phyloP scores from a whole-genome alignment of 352 stramenopile genomes.

The Pythium apleroticum region DNA sequence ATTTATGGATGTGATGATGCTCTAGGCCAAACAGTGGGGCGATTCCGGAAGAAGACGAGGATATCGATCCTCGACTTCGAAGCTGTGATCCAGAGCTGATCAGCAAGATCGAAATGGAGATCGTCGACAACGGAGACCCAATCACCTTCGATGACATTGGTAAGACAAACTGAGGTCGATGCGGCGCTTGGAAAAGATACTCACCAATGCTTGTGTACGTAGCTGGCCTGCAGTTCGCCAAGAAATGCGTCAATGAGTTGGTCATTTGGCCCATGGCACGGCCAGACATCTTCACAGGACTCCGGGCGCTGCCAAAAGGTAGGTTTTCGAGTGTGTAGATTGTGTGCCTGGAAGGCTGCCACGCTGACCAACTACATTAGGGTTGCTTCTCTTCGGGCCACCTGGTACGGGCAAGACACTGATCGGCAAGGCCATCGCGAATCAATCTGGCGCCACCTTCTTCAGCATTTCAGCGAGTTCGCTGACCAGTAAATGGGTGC shows the following conservation, averaged over 20 bases:
- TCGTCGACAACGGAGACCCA: conserved; percentile 92
- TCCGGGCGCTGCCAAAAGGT: conserved; percentile 92
- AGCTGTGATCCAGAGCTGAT: conserved; percentile 95
- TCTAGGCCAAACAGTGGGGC: conserved; percentile 23
- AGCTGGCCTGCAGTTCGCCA: conserved; percentile 96
- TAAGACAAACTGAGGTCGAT: conserved; percentile 23
- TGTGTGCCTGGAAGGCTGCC: background rate
- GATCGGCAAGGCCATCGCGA: conserved; percentile 99
- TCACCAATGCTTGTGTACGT: background rate
- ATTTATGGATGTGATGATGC: no score
- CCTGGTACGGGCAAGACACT: conserved; percentile 97
- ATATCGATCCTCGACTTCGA: conserved; percentile 93
- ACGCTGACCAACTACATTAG: conserved; percentile 32
- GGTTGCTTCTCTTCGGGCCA: conserved; percentile 94
- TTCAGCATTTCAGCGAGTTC: conserved; percentile 99
- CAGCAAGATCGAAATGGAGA: conserved; percentile 97
- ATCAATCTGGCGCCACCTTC: conserved; percentile 97
- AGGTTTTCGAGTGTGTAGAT: background rate
- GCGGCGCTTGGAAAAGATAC: no score
- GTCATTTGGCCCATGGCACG: conserved; percentile 98
- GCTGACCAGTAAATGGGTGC: conserved; percentile 98
- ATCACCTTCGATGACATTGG: conserved; percentile 98
- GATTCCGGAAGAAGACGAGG: conserved; percentile 51
- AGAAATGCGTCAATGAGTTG: conserved; percentile 97
- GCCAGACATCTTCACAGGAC: conserved; percentile 97